phyloP scores from a whole-genome alignment of 2,329 filamentous ascomycete species.

The Tolypocladium pustulatum region DNA sequence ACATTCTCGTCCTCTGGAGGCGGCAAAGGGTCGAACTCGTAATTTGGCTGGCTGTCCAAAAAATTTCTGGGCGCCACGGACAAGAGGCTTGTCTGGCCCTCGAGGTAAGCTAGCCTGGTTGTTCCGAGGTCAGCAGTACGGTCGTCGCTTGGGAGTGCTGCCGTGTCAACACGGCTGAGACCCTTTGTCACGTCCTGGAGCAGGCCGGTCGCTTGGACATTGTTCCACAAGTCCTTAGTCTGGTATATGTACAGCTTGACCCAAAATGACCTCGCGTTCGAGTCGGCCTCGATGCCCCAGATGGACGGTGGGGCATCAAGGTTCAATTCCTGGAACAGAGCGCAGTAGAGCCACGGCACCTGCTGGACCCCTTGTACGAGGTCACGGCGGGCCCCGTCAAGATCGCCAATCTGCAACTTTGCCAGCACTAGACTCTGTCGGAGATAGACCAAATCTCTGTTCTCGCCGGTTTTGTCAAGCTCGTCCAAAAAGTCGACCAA shows the following conservation, averaged over 20 bases:
- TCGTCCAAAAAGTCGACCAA: conserved; percentile 58
- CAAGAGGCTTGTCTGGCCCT: conserved; percentile 63
- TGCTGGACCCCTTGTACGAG: conserved; percentile 58
- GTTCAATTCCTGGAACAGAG: conserved; percentile 70
- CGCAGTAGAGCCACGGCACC: conserved; percentile 76
- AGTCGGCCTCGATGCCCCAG: conserved; percentile 65
- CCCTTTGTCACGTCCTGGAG: conserved; percentile 59
- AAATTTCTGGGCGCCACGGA: conserved; percentile 55
- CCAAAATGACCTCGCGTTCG: conserved; percentile 53
- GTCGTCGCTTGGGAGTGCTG: conserved; percentile 26
- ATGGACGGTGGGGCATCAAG: conserved; percentile 69
- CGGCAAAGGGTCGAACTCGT: conserved; percentile 74
- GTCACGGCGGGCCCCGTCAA: conserved; percentile 50
- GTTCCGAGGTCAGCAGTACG: conserved; percentile 35
- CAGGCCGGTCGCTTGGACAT: conserved; percentile 55
- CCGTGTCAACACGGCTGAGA: conserved; percentile 30
- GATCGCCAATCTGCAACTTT: conserved; percentile 58
- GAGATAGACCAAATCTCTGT: conserved; percentile 51
- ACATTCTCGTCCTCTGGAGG: conserved; percentile 48
- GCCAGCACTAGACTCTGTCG: conserved; percentile 70
- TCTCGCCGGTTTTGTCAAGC: conserved; percentile 21
- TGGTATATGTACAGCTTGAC: conserved; percentile 66
- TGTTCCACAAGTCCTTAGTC: conserved; percentile 80
- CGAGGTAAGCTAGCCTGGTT: conserved; percentile 68
- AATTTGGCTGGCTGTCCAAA: conserved; percentile 54